Evolutionary conservation across 805 yeast genomes (phyloP).

Genomic region (Wickerhamomyces xylosicus): DNA sequence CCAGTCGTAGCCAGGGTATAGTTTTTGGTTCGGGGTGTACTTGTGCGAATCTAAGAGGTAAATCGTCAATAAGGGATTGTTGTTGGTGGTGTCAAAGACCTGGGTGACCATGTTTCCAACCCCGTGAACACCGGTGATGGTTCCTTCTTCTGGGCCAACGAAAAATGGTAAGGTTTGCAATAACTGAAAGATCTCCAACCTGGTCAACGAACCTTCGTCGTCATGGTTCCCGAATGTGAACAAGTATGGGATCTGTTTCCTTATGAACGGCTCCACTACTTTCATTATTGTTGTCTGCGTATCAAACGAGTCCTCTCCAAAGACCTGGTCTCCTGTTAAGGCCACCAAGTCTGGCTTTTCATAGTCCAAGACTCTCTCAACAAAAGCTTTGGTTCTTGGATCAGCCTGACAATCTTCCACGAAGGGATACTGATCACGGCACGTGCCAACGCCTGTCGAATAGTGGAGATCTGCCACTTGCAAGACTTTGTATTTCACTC

Average conservation of each 20-base stretch:
- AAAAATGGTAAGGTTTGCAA: conserved; percentile 48
- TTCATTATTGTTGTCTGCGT: conserved; percentile 76
- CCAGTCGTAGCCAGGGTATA: conserved; percentile 78
- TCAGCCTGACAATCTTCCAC: conserved; percentile 61
- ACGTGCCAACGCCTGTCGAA: conserved; percentile 72
- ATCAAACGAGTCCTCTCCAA: conserved; percentile 73
- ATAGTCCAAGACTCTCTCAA: conserved; percentile 51
- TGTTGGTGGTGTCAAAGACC: conserved; percentile 27
- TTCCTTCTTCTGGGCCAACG: conserved; percentile 42
- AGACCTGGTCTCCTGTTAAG: conserved; percentile 85
- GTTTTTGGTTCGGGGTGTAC: conserved; percentile 56
- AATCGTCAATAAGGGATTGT: conserved; percentile 41
- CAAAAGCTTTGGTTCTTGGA: conserved; percentile 41
- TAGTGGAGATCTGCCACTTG: conserved; percentile 91
- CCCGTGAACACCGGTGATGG: conserved; percentile 45
- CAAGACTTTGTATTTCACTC: conserved; percentile 60
- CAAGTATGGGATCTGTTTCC: conserved; percentile 71
- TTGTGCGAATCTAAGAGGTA: conserved; percentile 83
- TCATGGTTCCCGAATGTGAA: conserved; percentile 90
- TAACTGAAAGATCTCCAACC: conserved; percentile 51
- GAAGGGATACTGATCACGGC: conserved; percentile 65
- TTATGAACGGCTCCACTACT: conserved; percentile 59
- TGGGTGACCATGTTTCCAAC: conserved; percentile 68
- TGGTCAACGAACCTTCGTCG: conserved; percentile 64
- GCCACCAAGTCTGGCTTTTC: conserved; percentile 84